phyloP scores from a whole-genome alignment of 192 early-diverging fungal species.

The Dimargaris xerosporica region DNA sequence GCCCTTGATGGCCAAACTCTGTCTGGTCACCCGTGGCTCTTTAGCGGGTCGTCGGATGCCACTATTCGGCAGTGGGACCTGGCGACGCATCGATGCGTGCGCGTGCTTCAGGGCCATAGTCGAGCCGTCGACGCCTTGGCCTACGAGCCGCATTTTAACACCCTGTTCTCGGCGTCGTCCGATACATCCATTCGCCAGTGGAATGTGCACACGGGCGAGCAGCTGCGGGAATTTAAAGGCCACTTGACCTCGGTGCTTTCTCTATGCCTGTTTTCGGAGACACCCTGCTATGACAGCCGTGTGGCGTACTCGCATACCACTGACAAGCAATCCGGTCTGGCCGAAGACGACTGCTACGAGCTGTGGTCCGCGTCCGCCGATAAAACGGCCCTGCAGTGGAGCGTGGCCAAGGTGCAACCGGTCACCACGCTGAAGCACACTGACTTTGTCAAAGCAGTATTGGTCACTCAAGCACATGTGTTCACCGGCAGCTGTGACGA shows the following conservation, averaged over 20 bases:
- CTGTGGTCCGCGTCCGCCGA: constrained; percentile 10
- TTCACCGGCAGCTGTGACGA: constrained; percentile 9
- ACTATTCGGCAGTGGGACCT: constrained; percentile 7
- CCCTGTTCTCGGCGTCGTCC: constrained; percentile 8
- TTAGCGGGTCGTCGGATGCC: constrained; percentile 7
- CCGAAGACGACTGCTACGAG: neutral
- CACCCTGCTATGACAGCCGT: neutral
- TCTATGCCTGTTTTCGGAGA: neutral
- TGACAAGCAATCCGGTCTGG: neutral
- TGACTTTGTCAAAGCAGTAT: neutral
- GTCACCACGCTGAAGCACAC: constrained; percentile 3
- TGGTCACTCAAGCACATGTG: constrained; percentile 5
- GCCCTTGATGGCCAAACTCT: neutral
- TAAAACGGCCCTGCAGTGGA: constrained; percentile 3
- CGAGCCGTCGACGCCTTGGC: constrained; percentile 4
- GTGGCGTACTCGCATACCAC: neutral
- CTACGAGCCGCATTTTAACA: neutral
- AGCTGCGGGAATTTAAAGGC: constrained; percentile 3
- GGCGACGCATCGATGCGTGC: neutral
- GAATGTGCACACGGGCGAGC: neutral
- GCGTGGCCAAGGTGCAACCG: neutral
- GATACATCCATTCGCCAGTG: constrained; percentile 7
- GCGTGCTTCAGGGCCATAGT: neutral
- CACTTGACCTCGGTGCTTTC: constrained; percentile 3
- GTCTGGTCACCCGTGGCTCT: neutral